Conservation (phyloP, 139 green algal genomes). For the Chlorella sp. region DNA sequence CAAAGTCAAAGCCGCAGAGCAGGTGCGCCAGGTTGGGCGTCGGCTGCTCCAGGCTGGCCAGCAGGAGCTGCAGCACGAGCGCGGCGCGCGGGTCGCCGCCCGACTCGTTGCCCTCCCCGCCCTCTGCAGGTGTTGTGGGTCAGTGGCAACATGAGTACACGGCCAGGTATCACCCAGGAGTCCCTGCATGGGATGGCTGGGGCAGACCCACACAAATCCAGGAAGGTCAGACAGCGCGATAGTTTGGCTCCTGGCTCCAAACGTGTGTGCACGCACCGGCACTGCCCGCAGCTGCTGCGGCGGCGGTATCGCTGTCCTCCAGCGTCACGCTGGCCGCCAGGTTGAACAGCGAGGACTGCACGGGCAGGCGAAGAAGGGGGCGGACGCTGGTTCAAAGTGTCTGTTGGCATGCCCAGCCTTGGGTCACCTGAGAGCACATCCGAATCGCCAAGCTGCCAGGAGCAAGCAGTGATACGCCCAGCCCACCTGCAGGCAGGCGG, state of each 20-base stretch:
- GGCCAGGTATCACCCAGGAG: too few species aligned
- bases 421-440: too few species aligned
- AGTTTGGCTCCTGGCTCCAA: too few species aligned
- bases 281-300: neutral
- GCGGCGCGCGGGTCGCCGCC: constrained; percentile 37
- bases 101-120: constrained; percentile 20
- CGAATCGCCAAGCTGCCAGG: too few species aligned
- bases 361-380: too few species aligned
- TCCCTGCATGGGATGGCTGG: too few species aligned
- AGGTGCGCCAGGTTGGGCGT: constrained; percentile 78
- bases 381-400: too few species aligned
- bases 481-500: constrained; percentile 32
- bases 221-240: too few species aligned
- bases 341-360: constrained; percentile 20
- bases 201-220: neutral
- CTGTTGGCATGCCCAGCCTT: too few species aligned
- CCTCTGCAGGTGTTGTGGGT: constrained; percentile 22
- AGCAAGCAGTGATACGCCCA: too few species aligned
- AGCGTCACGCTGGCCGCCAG: neutral
- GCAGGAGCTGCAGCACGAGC: constrained; percentile 55
- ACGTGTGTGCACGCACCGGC: neutral
- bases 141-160: neutral
- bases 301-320: neutral
- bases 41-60: constrained; percentile 39
- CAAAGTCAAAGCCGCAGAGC: constrained; percentile 83